Base-by-base conservation (phyloP, 441 rosid species). In the Croton laevigatus region DNA sequence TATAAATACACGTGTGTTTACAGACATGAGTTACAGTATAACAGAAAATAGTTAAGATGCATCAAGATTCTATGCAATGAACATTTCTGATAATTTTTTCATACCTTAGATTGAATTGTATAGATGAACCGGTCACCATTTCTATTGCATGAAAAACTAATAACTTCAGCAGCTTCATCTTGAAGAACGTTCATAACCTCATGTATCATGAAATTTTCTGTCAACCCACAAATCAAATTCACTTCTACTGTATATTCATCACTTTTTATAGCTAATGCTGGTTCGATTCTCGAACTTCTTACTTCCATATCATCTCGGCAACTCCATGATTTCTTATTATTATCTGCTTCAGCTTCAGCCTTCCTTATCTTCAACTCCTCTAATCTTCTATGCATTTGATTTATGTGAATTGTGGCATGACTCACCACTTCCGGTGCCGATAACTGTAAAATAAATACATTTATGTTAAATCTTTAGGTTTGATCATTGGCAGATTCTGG, bases 91-190 rank as follows among this genome's bases (percentile, higher is more conserved):
- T n/a, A n/a, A n/a, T n/a, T n/a, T n/a, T 6, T 40, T 9, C 1
- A 46, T 49, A 49, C 54, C 54, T 49, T 19, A 7, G 54, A 14
- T 6, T 4, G 45, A 32, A 64, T 22, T 23, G 40, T 64, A 23
- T 64, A 64, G 38, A 17, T 45, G 40, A 46, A 8, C 22, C 68
- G 37, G 17, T 45, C 38, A 17, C 55, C 68, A 6, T 65, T 66
- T 51, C 44, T 69, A 38, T 70, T 70, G 59, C 63, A 66, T 38
- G 72, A 51, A 51, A 64, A 61, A 49, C 44, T 70, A 59, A 82
- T 52, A 36, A 76, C 80, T 80, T 80, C 71, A 42, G 84, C 85
- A 72, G 84, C 85, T 84, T 76, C 82, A 58, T 84, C 75, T 65
- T 65, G 68, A 52, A 81, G 79, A 78, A 80, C 61, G 40, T 59